Base-by-base conservation (phyloP, 2,329 filamentous ascomycete genomes). In the Pyricularia pennisetigena region DNA sequence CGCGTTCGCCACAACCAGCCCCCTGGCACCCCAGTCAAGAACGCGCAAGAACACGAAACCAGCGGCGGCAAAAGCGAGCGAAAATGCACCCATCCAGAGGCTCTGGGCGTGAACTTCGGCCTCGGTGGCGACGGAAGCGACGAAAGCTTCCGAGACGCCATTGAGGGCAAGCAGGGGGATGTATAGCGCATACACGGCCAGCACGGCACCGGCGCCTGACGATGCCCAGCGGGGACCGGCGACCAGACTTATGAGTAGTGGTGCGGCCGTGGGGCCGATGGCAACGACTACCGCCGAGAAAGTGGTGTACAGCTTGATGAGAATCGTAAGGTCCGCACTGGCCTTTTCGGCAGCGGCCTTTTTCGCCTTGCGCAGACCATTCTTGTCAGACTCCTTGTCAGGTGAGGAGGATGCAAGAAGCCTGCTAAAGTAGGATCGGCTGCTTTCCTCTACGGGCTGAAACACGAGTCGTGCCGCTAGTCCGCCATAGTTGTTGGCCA, bases 381-480 rank as follows among this genome's bases (percentile, higher is more conserved):
- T 63, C 69, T 71, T 64, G 67, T 70, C 7, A 10, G 72, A 69
- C 23, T 20, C 63, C n/a, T 32, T 65, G 9, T 64, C 69, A 26
- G 35, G 20, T 62, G 66, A 66, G 3, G 74, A 68, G 0, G 78
- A 75, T 0, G 83, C 78, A 26, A 97, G 87, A 0, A 97, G 82
- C 41, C 90, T 90, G 67, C 93, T 94, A 70, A 98, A 97, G 75
- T 97, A 89, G 75, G 90, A 93, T 57, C 96, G 90, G 71, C 91
- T 94, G 76, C 90, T 94, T 78, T 99, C 96, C 78, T 99, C 95
- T 69, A 99, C 88, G 8, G 95, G 96, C 74, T 98, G 95, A 76
- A 99, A 94, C 66, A 99, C 81, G 71, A 98, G 87, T 3, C 95
- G 87, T 0, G 95, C 95, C 30, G 97, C 81, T 0, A 99, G 85